Evolutionary conservation across 768 basidiomycete species (phyloP).

Genomic region (Coprinellus micaceus): DNA sequence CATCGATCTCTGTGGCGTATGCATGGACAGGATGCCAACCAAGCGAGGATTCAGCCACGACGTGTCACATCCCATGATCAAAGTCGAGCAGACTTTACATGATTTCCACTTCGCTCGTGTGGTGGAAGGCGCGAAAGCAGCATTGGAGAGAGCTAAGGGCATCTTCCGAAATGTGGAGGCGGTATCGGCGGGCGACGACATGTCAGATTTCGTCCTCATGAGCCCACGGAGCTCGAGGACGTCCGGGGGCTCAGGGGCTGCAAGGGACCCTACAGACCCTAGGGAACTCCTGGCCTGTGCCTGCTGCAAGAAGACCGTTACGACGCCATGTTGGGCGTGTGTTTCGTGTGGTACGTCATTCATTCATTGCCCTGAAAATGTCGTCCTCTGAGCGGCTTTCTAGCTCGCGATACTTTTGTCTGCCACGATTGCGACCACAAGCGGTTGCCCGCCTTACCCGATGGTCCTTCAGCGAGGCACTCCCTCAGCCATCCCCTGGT

Average conservation of each 20-base stretch:
- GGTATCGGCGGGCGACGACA: neutral
- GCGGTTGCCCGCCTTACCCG: conserved; percentile 6
- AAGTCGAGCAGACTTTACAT: conserved; percentile 29
- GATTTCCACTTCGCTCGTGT: conserved; percentile 27
- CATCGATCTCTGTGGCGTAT: conserved; percentile 30
- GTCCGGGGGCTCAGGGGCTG: neutral
- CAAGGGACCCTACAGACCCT: neutral
- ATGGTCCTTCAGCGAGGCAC: conserved; percentile 19
- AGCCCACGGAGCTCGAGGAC: conserved; percentile 5
- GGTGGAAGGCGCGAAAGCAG: conserved; percentile 23
- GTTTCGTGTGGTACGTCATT: conserved; percentile 19
- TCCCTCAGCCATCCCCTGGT: conserved; percentile 26
- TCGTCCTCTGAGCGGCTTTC: neutral
- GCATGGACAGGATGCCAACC: conserved; percentile 25
- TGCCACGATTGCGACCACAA: conserved; percentile 29
- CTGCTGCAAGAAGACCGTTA: conserved; percentile 18
- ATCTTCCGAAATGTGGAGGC: conserved; percentile 24
- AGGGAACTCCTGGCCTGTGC: conserved; percentile 15
- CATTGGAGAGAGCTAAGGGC: conserved; percentile 23
- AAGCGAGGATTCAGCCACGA: conserved; percentile 30
- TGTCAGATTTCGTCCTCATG: neutral
- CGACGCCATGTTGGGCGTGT: conserved; percentile 25
- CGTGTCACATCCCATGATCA: conserved; percentile 28
- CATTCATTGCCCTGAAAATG: neutral
- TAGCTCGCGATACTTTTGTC: conserved; percentile 30